Percentiles rank a stretch among this genome's conserved stretches.
phyloP scores from a whole-genome alignment of 768 basidiomycete species.

The Tulasnella calospora region DNA sequence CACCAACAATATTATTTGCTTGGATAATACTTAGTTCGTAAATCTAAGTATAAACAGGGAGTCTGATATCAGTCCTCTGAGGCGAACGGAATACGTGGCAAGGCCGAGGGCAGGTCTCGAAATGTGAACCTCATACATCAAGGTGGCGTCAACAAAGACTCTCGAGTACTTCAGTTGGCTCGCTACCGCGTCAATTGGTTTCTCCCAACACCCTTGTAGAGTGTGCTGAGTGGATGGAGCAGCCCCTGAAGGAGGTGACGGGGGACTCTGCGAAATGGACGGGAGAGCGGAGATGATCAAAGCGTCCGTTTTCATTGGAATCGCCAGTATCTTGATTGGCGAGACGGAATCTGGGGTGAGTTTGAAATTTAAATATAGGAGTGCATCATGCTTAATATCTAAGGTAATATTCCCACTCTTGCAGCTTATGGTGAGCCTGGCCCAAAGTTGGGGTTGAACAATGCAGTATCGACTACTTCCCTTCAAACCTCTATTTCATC shows the following conservation, averaged over 20 bases:
- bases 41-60: no score
- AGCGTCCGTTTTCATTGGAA: neutral
- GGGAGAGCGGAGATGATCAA: neutral
- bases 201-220: neutral
- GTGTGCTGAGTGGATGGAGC: neutral
- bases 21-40: no score
- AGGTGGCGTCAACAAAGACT: neutral
- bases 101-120: no score
- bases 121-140: neutral
- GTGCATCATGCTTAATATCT: neutral
- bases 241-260: neutral
- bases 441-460: neutral
- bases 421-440: neutral
- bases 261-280: neutral
- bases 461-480: neutral
- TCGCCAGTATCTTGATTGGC: neutral
- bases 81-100: no score
- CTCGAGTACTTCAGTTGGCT: neutral
- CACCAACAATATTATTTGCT: no score
- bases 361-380: neutral
- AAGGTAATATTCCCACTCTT: neutral
- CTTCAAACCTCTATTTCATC: conserved; percentile 1
- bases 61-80: neutral
- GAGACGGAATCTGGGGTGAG: neutral
- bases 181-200: neutral